Conservation (phyloP, 441 rosid genomes). For the Adansonia grandidieri region DNA sequence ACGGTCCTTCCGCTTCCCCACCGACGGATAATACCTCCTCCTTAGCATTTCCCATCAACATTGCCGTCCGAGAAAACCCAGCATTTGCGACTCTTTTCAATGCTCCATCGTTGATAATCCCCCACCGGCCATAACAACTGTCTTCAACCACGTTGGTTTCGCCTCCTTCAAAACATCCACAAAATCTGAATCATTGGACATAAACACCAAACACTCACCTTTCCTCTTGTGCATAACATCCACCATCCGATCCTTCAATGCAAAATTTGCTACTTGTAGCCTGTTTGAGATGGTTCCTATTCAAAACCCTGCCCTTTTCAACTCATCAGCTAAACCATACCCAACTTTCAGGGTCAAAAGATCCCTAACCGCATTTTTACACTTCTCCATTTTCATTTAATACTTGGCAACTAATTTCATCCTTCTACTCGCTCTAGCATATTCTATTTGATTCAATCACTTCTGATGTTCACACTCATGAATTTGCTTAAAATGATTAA, state of each 20-base stretch:
- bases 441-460: conserved; percentile 77
- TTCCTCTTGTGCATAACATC: conserved; percentile 72
- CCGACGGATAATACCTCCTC: conserved; percentile 69
- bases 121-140: conserved; percentile 62
- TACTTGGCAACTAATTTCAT: conserved; percentile 68
- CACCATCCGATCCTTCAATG: conserved; percentile 70
- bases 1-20: conserved; percentile 73
- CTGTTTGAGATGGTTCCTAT: conserved; percentile 57
- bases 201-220: conserved; percentile 78
- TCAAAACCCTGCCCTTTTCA: conserved; percentile 70
- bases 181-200: conserved; percentile 84
- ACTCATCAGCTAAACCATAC: conserved; percentile 64
- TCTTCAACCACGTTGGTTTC: conserved; percentile 69
- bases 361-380: conserved; percentile 60
- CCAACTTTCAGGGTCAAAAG: conserved; percentile 68
- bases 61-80: conserved; percentile 77
- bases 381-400: conserved; percentile 84
- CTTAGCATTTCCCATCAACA: conserved; percentile 84
- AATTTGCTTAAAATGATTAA: conserved; percentile 77
- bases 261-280: conserved; percentile 77
- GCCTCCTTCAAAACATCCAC: conserved; percentile 72
- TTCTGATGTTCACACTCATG: conserved; percentile 78
- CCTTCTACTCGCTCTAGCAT: conserved; percentile 74
- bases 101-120: conserved; percentile 55
- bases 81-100: conserved; percentile 80